Conservation (phyloP, 371 early-diverging fungal genomes). For the Dipsacomyces acuminosporus region DNA sequence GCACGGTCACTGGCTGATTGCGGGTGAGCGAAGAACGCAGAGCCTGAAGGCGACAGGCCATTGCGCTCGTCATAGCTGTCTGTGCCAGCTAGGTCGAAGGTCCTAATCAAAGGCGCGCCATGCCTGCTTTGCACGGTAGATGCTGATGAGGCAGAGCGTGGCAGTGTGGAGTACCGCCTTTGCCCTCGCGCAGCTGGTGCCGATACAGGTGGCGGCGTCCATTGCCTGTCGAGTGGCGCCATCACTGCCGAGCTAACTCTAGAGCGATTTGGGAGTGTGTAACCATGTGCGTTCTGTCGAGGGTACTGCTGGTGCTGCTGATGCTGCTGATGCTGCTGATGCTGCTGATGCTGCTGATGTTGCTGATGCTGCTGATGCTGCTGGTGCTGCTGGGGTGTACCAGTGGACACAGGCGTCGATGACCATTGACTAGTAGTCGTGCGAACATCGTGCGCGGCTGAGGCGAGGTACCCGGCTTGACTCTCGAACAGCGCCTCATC, state of each 20-base stretch:
- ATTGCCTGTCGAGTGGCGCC: neutral
- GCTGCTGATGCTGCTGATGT: constrained; percentile 36
- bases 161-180: neutral
- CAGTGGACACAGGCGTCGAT: no score
- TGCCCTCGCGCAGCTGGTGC: no score
- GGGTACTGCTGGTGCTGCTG: constrained; percentile 32
- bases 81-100: neutral
- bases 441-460: neutral
- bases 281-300: constrained; percentile 25
- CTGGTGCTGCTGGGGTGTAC: neutral
- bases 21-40: neutral
- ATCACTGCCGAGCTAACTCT: no score
- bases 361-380: constrained; percentile 6
- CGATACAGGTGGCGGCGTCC: constrained; percentile 10
- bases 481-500: neutral
- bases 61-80: neutral
- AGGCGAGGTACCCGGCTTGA: no score
- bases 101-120: neutral
- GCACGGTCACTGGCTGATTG: neutral
- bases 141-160: neutral
- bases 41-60: neutral
- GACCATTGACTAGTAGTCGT: no score
- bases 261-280: neutral
- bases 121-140: neutral
- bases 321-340: no score